Evolutionary conservation across 2,329 filamentous ascomycete genomes (phyloP), one percentile per base, ranked within the genome.

Genomic region (Pestalotiopsis sp.): DNA sequence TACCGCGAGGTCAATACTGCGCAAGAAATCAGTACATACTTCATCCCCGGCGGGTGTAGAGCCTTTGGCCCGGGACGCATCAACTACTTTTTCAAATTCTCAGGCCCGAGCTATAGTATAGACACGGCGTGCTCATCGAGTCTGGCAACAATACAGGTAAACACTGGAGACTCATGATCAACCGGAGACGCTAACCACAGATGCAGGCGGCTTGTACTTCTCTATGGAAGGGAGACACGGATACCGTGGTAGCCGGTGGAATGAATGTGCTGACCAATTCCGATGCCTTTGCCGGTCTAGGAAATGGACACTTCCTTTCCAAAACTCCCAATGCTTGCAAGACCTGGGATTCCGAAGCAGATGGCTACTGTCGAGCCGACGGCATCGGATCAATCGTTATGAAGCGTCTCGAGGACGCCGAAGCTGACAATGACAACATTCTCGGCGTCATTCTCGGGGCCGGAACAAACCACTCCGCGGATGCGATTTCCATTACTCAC

Each of bases 61-160:
- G 81, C 80, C 17, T 84, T 84, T 56, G 79, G 77, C 0, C 80
- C 81, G 0, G 88, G 91, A 13, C 85, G 91, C 11, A 91, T 94
- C 77, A 89, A 93, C 80, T 94, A 93, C 79, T 91, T 91, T 78
- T 93, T 93, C 80, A 91, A 92, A 74, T 94, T 93, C 79, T 88
- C 86, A 59, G 92, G 92, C 0, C 92, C 92, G 0, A 92, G 89
- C 27, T 90, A 89, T 75, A 92, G 87, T 66, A 85, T 93, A 61
- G 92, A 94, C 73, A 94, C 92, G n/a, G 92, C 92, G 4, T 94
- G 92, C 76, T 93, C 92, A 0, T 93, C 91, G 0, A 91, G 90
- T 71, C 84, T 92, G 11, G 90, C 91, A 3, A 91, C 91, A 0
- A 90, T 94, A 61, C 90, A 93, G 72, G 82, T 3, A 85, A 83